Percentiles rank a stretch among this genome's conserved stretches.
Evolutionary conservation across 2,329 filamentous ascomycete species (phyloP).

Genomic region (Aspergillus aculeatus): DNA sequence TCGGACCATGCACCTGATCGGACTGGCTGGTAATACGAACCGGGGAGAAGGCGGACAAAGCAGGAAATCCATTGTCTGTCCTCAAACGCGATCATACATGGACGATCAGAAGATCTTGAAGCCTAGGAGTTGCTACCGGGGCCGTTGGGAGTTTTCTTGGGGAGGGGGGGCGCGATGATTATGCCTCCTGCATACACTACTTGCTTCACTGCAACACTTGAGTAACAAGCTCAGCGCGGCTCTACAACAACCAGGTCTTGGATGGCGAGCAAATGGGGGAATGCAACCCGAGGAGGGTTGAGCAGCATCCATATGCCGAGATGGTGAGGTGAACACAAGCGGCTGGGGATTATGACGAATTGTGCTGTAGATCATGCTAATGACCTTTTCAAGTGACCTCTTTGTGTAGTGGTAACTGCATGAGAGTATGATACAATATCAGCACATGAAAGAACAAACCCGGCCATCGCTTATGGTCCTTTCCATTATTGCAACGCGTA

Average conservation of each 20-base stretch:
- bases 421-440: neutral
- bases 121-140: neutral
- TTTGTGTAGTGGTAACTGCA: neutral
- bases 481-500: too few species aligned
- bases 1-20: neutral
- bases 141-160: neutral
- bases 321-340: neutral
- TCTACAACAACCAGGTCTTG: neutral
- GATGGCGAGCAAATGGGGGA: neutral
- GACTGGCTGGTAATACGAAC: neutral
- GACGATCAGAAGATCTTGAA: neutral
- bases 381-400: neutral
- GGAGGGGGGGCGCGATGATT: neutral
- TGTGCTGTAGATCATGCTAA: neutral
- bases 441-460: neutral
- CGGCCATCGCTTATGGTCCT: too few species aligned
- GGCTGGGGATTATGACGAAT: neutral
- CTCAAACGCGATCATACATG: neutral
- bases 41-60: neutral
- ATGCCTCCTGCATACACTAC: slow-evolving; percentile 2
- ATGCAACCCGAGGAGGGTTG: slow-evolving; percentile 5
- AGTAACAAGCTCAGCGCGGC: neutral
- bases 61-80: neutral
- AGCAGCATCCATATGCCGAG: neutral
- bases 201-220: neutral